Evolutionary conservation across 2,329 filamentous ascomycete species (phyloP), one percentile per base, ranked within the genome.

Genomic region (Xylariaceae sp.): DNA sequence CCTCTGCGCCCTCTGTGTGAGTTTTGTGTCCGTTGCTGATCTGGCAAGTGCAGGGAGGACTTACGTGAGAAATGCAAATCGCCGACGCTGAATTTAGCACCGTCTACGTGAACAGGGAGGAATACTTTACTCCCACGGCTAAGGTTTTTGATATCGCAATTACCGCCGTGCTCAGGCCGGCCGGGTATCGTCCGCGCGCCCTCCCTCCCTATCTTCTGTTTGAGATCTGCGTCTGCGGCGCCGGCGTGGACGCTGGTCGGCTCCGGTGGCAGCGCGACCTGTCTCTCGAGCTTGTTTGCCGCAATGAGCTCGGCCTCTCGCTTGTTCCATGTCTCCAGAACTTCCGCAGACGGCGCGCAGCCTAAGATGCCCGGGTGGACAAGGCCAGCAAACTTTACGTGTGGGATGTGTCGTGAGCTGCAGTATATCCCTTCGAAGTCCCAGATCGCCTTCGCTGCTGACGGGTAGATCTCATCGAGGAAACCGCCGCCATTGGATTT

Each of bases 351-450:
- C 0, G 92, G 92, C 0, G 92, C 92, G 67, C 91, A 96, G 15
- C 92, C 92, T 8, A 97, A 77, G 60, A 97, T 96, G 3, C 92
- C 92, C 0, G 92, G 92, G 70, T 96, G 92, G 68, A 96, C 96
- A 26, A 96, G 79, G 0, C 92, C 91, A 0, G 92, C 85, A 69
- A 96, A 96, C 35, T 90, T 87, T 35, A 96, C 92, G 58, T 89
- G 87, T 0, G 91, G 91, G 57, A 94, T 91, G 70, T 97, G 92
- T 13, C 92, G 84, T 6, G 88, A 92, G 3, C 88, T 88, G 75
- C 91, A 95, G 33, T 55, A 79, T 42, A 81, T 78, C 59, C 78
- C 79, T 46, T 82, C 80, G 45, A 82, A 81, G 58, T 83, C 80
- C 81, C 79, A 82, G 60, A 82, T 82, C 1, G 80, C 79, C 54